Evolutionary conservation across 148 eudicot species (phyloP).

Genomic region (Euryodendron excelsum): DNA sequence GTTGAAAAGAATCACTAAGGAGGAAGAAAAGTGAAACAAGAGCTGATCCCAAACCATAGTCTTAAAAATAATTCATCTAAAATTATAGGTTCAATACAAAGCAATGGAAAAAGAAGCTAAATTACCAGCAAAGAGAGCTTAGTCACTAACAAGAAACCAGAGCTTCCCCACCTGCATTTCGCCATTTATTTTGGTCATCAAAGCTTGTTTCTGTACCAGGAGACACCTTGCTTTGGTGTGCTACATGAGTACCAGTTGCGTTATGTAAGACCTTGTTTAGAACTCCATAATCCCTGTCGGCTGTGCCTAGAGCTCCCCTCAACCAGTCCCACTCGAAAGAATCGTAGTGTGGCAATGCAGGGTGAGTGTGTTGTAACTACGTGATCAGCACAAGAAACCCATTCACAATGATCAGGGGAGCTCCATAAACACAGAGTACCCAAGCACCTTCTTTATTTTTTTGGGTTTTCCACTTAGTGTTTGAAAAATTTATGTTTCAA

Average conservation of each 20-base stretch:
- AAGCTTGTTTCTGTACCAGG: neutral
- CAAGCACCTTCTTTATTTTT: neutral
- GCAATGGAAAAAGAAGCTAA: too few relatives aligned
- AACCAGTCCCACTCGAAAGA: slow-evolving; percentile 5
- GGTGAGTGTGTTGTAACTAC: slow-evolving; percentile 10
- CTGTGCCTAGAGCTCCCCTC: neutral
- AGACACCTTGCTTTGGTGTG: neutral
- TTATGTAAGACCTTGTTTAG: slow-evolving; percentile 10
- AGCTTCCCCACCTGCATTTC: too few relatives aligned
- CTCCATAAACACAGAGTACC: neutral
- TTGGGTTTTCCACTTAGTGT: too few relatives aligned
- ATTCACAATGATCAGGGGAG: neutral
- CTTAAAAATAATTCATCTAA: too few relatives aligned
- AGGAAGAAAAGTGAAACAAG: too few relatives aligned
- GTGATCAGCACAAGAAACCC: slow-evolving; percentile 8
- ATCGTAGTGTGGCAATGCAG: slow-evolving; percentile 6
- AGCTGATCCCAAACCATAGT: too few relatives aligned
- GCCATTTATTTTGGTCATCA: neutral
- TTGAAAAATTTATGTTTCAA: too few relatives aligned
- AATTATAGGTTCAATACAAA: too few relatives aligned
- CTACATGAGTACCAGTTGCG: slow-evolving; percentile 5
- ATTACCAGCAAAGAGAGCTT: too few relatives aligned
- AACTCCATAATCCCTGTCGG: slow-evolving; percentile 3
- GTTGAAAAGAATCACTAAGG: too few relatives aligned
- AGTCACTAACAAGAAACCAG: too few relatives aligned